These are phyloP conservation scores for Fusarium lateritium DNA, from an alignment of 2,329 filamentous ascomycete species.

Conservation along the genomic window DNA sequence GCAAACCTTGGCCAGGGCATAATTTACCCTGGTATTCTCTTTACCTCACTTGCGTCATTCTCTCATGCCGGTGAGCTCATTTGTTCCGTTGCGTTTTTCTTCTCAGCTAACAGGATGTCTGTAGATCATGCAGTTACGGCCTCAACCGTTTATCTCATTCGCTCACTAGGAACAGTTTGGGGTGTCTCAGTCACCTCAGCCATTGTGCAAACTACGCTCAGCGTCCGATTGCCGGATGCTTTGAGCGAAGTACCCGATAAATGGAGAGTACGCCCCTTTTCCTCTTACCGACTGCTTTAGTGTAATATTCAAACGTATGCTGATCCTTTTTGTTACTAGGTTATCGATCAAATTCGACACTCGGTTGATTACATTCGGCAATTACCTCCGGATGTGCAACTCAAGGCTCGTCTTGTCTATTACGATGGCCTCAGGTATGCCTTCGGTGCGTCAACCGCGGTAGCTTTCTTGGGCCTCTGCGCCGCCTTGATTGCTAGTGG, in stretches of 20 bases:
- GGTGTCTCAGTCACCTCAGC: slow-evolving; percentile 74
- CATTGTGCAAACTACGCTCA: slow-evolving; percentile 74
- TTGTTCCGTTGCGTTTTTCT: neutral
- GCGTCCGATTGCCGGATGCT: slow-evolving; percentile 65
- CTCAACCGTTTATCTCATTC: slow-evolving; percentile 74
- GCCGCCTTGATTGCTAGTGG: slow-evolving; percentile 52
- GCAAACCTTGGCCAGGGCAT: slow-evolving; percentile 73
- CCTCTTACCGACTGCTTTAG: slow-evolving; percentile 16
- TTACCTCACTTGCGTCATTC: slow-evolving; percentile 74
- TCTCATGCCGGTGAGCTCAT: slow-evolving; percentile 66
- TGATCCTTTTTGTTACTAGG: slow-evolving; percentile 55
- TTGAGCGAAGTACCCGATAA: slow-evolving; percentile 70
- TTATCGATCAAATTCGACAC: slow-evolving; percentile 74
- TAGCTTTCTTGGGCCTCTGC: slow-evolving; percentile 62
- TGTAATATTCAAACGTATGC: slow-evolving; percentile 22
- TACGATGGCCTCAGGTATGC: slow-evolving; percentile 71
- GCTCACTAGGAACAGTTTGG: slow-evolving; percentile 75
- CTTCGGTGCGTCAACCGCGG: slow-evolving; percentile 68
- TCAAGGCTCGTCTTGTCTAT: slow-evolving; percentile 70
- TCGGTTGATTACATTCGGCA: slow-evolving; percentile 69
- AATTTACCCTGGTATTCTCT: slow-evolving; percentile 70
- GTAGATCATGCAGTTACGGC: slow-evolving; percentile 74
- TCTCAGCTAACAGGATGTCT: neutral
- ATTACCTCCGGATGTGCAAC: slow-evolving; percentile 69
- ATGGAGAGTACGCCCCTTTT: slow-evolving; percentile 64